These are phyloP conservation scores for Syncephalastrum racemosum DNA, from an alignment of 371 early-diverging fungal genomes.

Conservation along the genomic window DNA sequence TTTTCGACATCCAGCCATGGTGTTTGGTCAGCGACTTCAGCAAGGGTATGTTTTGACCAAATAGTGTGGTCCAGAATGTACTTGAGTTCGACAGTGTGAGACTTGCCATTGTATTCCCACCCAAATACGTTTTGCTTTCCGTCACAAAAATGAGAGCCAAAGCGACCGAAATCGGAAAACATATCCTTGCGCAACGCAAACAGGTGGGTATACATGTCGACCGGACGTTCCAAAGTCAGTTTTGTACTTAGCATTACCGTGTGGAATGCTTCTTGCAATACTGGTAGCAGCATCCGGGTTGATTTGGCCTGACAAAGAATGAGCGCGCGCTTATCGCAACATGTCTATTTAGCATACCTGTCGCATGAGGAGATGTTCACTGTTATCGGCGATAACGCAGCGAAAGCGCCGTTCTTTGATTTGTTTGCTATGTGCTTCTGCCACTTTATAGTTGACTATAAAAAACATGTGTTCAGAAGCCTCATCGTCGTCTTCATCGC, in stretches of 20 bases:
- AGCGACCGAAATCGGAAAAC: conserved; percentile 45
- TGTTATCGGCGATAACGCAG: conserved; percentile 35
- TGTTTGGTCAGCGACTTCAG: conserved; percentile 7
- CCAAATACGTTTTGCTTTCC: conserved; percentile 36
- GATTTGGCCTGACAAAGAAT: too few species aligned
- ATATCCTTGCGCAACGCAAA: conserved; percentile 33
- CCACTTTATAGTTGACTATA: conserved; percentile 42
- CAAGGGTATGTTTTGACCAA: conserved; percentile 5
- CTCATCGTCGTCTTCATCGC: conserved; percentile 26
- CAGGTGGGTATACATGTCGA: conserved; percentile 61
- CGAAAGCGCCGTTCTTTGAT: conserved; percentile 28
- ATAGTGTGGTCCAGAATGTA: conserved; percentile 11
- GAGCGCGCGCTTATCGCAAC: too few species aligned
- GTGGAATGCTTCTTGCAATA: conserved; percentile 23
- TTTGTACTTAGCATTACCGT: conserved; percentile 51
- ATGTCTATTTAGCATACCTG: too few species aligned
- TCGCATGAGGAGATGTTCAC: conserved; percentile 46
- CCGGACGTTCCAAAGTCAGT: conserved; percentile 53
- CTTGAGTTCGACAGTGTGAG: conserved; percentile 6
- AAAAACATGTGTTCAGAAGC: conserved; percentile 23
- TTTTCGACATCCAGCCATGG: not conserved
- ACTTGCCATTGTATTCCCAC: conserved; percentile 20
- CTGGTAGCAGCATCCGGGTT: too few species aligned
- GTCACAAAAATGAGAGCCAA: conserved; percentile 61
- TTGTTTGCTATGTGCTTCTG: conserved; percentile 32